phyloP scores from a whole-genome alignment of 148 eudicot species.

The Arbutus unedo region DNA sequence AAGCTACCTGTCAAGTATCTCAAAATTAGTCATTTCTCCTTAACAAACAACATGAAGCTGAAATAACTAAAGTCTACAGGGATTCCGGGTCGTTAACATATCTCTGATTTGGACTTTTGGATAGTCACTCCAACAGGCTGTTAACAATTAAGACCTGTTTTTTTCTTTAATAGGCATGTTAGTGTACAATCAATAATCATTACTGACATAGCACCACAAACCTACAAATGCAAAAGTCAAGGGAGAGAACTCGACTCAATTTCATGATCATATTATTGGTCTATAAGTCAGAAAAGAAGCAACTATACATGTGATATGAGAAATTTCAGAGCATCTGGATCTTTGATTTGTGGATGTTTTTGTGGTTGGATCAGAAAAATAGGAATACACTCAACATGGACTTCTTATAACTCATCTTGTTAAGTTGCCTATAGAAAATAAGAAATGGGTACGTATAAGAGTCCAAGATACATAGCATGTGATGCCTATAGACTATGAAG shows the following conservation, averaged over 20 bases:
- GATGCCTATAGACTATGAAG: not conserved
- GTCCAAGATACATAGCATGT: not conserved
- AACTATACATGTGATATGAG: not conserved
- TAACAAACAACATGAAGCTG: constrained; percentile 1
- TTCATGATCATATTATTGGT: not conserved
- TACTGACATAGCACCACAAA: not conserved
- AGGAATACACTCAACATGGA: not conserved
- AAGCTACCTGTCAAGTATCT: constrained; percentile 64
- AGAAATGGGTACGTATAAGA: not conserved
- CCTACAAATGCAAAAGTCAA: not conserved
- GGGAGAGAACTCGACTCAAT: not conserved
- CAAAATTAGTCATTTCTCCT: constrained; percentile 7
- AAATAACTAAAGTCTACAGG: not conserved
- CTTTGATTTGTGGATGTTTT: not conserved
- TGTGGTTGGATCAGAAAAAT: not conserved
- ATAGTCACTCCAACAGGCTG: not conserved
- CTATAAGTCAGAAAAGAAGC: not conserved
- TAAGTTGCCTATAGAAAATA: not conserved
- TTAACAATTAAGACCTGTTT: not conserved
- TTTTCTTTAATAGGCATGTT: not conserved
- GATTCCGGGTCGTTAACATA: not conserved
- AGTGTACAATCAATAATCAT: not conserved
- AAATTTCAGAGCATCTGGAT: not conserved
- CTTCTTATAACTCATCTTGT: not conserved
- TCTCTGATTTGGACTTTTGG: not conserved